These are phyloP conservation scores for Nemania abortiva DNA, from an alignment of 2,329 filamentous ascomycete species.

Conservation along the genomic window DNA sequence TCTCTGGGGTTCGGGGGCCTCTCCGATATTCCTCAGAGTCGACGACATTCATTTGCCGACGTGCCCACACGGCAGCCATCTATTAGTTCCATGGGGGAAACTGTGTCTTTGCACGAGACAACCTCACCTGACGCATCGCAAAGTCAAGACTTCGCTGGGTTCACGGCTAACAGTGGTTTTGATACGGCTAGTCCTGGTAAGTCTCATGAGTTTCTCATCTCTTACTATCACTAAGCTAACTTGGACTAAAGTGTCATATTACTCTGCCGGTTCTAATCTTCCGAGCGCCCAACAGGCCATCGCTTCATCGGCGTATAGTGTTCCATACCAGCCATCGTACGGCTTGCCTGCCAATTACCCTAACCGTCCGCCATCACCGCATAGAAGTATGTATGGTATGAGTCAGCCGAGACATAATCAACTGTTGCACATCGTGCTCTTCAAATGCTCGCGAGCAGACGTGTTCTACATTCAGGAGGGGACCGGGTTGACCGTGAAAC, in stretches of 20 bases:
- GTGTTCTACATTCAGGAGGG: constrained; percentile 98
- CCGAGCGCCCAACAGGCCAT: constrained; percentile 54
- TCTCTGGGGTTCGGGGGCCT: constrained; percentile 73
- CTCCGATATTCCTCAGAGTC: constrained; percentile 76
- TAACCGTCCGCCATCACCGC: constrained; percentile 69
- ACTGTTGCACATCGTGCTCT: constrained; percentile 88
- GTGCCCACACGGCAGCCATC: constrained; percentile 74
- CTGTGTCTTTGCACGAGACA: constrained; percentile 61
- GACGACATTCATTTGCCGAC: constrained; percentile 83
- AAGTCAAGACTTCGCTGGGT: constrained; percentile 59
- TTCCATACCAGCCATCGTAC: constrained; percentile 62
- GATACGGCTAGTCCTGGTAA: constrained; percentile 57
- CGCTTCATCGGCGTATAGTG: constrained; percentile 54
- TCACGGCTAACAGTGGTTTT: constrained; percentile 55
- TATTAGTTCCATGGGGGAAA: constrained; percentile 70
- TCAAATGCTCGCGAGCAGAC: constrained; percentile 95
- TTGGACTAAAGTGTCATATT: constrained; percentile 54
- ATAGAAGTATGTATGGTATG: constrained; percentile 71
- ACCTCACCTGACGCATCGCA: constrained; percentile 59
- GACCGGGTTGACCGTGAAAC: constrained; percentile 89
- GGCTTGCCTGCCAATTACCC: constrained; percentile 59
- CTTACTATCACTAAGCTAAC: constrained; percentile 43
- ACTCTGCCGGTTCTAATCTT: constrained; percentile 51
- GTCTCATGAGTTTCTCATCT: constrained; percentile 40
- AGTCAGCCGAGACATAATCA: constrained; percentile 74